Evolutionary conservation across 1,139 yeast species (phyloP).

Genomic region (Nakaseomyces delphensis): DNA sequence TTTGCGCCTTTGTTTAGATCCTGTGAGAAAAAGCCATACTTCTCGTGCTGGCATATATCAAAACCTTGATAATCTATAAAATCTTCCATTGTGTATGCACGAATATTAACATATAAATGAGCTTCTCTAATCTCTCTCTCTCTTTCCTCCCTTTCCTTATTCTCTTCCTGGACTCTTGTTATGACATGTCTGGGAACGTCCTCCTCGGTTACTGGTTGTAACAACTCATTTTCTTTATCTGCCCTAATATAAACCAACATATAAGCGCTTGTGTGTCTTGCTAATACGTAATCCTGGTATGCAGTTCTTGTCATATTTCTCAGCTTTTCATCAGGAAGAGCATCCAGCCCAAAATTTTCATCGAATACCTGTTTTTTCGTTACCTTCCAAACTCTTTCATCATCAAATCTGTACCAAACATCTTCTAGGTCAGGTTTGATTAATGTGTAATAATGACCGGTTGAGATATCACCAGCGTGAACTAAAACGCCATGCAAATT

Average conservation of each 20-base stretch:
- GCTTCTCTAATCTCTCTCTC: conserved; percentile 70
- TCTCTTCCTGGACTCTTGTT: conserved; percentile 53
- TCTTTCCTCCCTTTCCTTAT: conserved; percentile 44
- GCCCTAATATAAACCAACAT: conserved; percentile 91
- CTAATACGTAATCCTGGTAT: conserved; percentile 53
- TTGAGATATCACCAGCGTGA: conserved; percentile 90
- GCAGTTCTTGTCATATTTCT: conserved; percentile 47
- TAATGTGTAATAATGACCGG: conserved; percentile 94
- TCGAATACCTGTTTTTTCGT: conserved; percentile 79
- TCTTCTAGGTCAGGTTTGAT: conserved; percentile 68
- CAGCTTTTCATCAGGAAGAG: conserved; percentile 41
- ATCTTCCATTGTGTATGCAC: conserved; percentile 44
- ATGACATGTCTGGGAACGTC: conserved; percentile 68
- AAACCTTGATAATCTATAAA: conserved; percentile 61
- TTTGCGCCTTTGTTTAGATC: conserved; percentile 41
- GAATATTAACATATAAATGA: conserved; percentile 58
- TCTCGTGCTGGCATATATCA: conserved; percentile 61
- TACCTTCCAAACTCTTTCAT: conserved; percentile 85
- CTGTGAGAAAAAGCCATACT: conserved; percentile 39
- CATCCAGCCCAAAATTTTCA: conserved; percentile 83
- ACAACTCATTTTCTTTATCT: conserved; percentile 45
- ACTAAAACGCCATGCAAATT: conserved; percentile 88
- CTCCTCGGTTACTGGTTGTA: conserved; percentile 48
- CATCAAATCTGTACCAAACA: conserved; percentile 89
- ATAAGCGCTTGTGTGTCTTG: conserved; percentile 88